phyloP scores from a whole-genome alignment of 2,329 filamentous ascomycete species.

The Epicoccum sorghinum region DNA sequence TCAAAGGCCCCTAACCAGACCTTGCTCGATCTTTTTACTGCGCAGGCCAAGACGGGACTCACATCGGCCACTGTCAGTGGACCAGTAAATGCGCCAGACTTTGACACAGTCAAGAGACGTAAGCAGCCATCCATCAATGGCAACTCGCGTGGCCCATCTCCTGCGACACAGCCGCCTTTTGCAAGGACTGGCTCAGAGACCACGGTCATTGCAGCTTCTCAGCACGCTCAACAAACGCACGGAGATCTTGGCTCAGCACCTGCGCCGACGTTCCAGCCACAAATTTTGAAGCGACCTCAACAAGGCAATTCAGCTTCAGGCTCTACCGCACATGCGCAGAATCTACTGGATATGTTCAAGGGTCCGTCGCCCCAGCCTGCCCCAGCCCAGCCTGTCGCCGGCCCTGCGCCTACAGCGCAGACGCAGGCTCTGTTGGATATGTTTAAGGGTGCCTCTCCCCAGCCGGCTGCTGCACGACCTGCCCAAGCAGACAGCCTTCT shows the following conservation, averaged over 20 bases:
- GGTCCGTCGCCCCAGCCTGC: slow-evolving; percentile 15
- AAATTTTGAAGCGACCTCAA: slow-evolving; percentile 45
- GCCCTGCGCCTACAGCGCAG: slow-evolving; percentile 20
- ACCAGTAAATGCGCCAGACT: slow-evolving; percentile 51
- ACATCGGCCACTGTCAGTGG: slow-evolving; percentile 51
- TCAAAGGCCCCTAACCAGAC: slow-evolving; percentile 24
- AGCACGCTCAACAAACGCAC: slow-evolving; percentile 12
- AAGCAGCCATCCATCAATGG: slow-evolving; percentile 28
- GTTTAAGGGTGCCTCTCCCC: slow-evolving; percentile 22
- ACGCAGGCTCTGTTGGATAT: slow-evolving; percentile 27
- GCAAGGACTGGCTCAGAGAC: slow-evolving; percentile 16
- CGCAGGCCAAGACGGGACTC: slow-evolving; percentile 29
- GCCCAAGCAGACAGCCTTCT: slow-evolving; percentile 30
- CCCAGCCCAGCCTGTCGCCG: neutral
- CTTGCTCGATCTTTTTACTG: slow-evolving; percentile 27
- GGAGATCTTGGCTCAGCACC: slow-evolving; percentile 12
- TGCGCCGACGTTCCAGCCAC: slow-evolving; percentile 39
- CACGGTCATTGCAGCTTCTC: slow-evolving; percentile 8
- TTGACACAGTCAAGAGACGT: slow-evolving; percentile 47
- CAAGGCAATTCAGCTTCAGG: slow-evolving; percentile 25
- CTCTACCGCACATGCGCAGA: slow-evolving; percentile 26
- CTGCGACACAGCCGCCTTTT: slow-evolving; percentile 23
- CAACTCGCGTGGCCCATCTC: slow-evolving; percentile 38
- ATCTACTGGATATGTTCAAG: slow-evolving; percentile 28
- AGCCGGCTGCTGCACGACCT: slow-evolving; percentile 12